Conservation (phyloP, 2,329 filamentous ascomycete species). For the Penicillium nordicum region DNA sequence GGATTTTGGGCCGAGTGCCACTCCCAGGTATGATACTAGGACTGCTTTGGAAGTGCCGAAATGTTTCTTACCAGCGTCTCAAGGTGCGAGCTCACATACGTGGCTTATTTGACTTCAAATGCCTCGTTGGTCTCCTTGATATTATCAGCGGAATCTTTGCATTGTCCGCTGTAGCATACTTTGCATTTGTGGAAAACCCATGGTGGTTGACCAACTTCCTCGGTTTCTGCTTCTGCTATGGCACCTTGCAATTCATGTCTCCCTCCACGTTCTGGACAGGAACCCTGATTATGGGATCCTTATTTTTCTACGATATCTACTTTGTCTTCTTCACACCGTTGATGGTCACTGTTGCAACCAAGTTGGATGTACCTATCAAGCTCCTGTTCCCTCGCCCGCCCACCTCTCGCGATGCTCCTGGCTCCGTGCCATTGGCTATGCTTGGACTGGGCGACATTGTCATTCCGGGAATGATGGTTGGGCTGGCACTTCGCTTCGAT, state of each 20-base stretch:
- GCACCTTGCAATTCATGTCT: conserved; percentile 76
- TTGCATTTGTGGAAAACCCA: conserved; percentile 58
- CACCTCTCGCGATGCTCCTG: conserved; percentile 43
- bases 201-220: conserved; percentile 81
- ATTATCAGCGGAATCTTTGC: conserved; percentile 57
- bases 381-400: conserved; percentile 73
- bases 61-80: conserved; percentile 50
- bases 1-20: conserved; percentile 47
- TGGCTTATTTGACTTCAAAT: conserved; percentile 46
- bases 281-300: conserved; percentile 68
- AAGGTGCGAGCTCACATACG: conserved; percentile 54
- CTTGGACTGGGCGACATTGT: conserved; percentile 93
- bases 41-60: conserved; percentile 50
- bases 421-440: conserved; percentile 59
- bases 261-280: conserved; percentile 84
- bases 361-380: conserved; percentile 89
- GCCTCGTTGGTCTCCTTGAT: conserved; percentile 44
- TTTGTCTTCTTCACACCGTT: conserved; percentile 55
- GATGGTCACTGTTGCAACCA: conserved; percentile 68
- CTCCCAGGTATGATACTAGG: conserved; percentile 37
- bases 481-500: conserved; percentile 85
- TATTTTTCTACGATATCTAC: conserved; percentile 95
- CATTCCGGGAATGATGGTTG: conserved; percentile 86
- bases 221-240: conserved; percentile 83
- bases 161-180: conserved; percentile 59